Percentiles rank a stretch among this genome's conserved stretches.
Conservation (phyloP, 495 filamentous ascomycete genomes). For the Corynascus novoguineensis region DNA sequence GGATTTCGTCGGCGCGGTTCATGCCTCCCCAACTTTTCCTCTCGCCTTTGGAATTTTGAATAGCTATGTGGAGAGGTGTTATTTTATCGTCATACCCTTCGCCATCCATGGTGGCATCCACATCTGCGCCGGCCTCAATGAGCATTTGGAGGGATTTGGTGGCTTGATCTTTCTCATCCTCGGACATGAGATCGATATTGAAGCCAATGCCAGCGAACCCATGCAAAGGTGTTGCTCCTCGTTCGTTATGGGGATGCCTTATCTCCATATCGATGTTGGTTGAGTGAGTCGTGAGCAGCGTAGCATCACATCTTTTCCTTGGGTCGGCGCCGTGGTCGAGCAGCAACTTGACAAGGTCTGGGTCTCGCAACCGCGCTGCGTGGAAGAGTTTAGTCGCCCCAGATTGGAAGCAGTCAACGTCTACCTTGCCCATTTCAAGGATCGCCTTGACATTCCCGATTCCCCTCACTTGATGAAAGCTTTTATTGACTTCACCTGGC, state of each 20-base stretch:
- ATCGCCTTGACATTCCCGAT: neutral
- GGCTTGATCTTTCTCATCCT: neutral
- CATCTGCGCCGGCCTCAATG: slow-evolving; percentile 2
- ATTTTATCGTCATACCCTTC: slow-evolving; percentile 7
- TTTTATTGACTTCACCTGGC: neutral
- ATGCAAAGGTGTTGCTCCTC: slow-evolving; percentile 2
- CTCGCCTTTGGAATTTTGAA: too few relatives aligned
- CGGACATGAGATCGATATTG: too few relatives aligned
- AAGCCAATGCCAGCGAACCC: neutral
- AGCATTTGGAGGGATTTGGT: slow-evolving; percentile 2
- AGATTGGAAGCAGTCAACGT: neutral
- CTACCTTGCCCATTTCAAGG: slow-evolving; percentile 1
- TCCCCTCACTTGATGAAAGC: neutral
- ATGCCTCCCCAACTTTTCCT: too few relatives aligned
- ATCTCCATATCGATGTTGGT: too few relatives aligned
- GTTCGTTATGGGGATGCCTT: too few relatives aligned
- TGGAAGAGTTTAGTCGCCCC: neutral
- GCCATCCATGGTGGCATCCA: slow-evolving; percentile 13
- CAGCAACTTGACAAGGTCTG: slow-evolving; percentile 20
- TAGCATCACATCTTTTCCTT: neutral
- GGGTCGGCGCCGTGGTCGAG: slow-evolving; percentile 14
- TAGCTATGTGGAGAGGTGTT: slow-evolving; percentile 25
- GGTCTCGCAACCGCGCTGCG: neutral
- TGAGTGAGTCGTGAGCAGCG: too few relatives aligned
- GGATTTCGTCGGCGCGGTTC: neutral